Base-by-base conservation (phyloP, 2,329 filamentous ascomycete genomes). In the Cladorrhinum sp. region DNA sequence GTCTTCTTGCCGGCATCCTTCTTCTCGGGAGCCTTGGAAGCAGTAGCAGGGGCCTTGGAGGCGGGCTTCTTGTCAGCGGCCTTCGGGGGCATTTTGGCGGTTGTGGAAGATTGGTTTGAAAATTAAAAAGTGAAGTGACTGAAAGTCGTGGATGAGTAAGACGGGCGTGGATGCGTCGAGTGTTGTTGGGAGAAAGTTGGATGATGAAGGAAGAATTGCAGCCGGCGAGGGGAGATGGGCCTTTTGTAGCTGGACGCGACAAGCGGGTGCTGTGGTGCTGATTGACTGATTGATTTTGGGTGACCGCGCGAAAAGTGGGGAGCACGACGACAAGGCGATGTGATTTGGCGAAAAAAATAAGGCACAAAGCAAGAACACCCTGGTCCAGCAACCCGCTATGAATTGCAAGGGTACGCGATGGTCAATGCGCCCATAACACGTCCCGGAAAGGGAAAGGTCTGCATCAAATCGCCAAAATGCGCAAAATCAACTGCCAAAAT, bases 1-100 rank as follows among this genome's bases (percentile, higher is more conserved):
- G 95, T 98, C 90, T 98, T 99, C 91, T 99, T 99, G 85, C 93
- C 95, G 68, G 93, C 95, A 82, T 98, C 93, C 89, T 98, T 97
- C 90, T 97, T 97, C 88, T 97, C 93, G 61, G 83, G 83, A 66
- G 82, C 83, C 82, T 86, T 86, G 71, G 81, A 83, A 68, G 84
- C 84, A 75, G 90, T 84, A 57, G 81, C 91, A 63, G 93, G 92
- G 72, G 93, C 93, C 92, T 98, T 98, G 82, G 92, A 86, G 83
- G 91, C 93, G 81, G 93, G 93, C 87, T 96, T 97, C 92, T 98
- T 98, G 83, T 96, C 90, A 76, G 93, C 93, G 76, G 90, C 89
- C 85, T 98, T 98, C 77, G 95, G 93, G 83, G 95, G 86, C 95
- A 98, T 98, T 90, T 89, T 88, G 77, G 73, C 66, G 57, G 62